These are phyloP conservation scores for Fusarium albosuccineum DNA, from an alignment of 2,329 filamentous ascomycete genomes.

Conservation along the genomic window DNA sequence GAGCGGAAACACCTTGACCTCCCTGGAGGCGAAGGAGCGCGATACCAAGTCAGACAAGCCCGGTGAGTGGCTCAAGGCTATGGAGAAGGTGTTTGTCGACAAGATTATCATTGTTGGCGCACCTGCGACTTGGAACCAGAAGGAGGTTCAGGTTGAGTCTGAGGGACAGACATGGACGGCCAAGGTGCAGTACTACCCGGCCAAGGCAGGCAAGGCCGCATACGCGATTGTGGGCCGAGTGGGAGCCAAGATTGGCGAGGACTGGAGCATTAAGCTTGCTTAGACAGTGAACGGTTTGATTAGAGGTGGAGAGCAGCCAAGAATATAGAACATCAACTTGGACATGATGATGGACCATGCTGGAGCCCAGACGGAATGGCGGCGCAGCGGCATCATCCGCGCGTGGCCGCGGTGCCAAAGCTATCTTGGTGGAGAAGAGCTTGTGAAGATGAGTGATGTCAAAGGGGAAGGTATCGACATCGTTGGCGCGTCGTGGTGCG, in stretches of 20 bases:
- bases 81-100: constrained; percentile 84
- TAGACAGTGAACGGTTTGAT: constrained; percentile 36
- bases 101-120: constrained; percentile 87
- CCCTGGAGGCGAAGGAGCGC: constrained; percentile 73
- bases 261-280: constrained; percentile 63
- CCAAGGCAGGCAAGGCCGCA: constrained; percentile 60
- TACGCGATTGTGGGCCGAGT: constrained; percentile 67
- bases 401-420: constrained; percentile 1
- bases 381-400: constrained; percentile 26
- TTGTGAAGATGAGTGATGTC: constrained; percentile 5
- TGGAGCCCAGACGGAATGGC: no score
- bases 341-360: constrained; percentile 13
- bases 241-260: constrained; percentile 64
- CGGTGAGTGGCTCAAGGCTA: constrained; percentile 81
- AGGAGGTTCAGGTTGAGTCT: constrained; percentile 68
- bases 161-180: constrained; percentile 68
- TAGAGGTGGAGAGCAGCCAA: constrained; percentile 34
- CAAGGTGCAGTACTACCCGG: constrained; percentile 70
- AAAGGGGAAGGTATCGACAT: constrained; percentile 40
- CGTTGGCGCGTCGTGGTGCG: constrained; percentile 21
- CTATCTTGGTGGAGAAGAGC: constrained; percentile 9
- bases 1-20: constrained; percentile 70
- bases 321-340: constrained; percentile 31
- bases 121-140: constrained; percentile 77
- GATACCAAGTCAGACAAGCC: constrained; percentile 66